phyloP scores from a whole-genome alignment of 345 rosid genomes.

The Lumnitzera littorea region DNA sequence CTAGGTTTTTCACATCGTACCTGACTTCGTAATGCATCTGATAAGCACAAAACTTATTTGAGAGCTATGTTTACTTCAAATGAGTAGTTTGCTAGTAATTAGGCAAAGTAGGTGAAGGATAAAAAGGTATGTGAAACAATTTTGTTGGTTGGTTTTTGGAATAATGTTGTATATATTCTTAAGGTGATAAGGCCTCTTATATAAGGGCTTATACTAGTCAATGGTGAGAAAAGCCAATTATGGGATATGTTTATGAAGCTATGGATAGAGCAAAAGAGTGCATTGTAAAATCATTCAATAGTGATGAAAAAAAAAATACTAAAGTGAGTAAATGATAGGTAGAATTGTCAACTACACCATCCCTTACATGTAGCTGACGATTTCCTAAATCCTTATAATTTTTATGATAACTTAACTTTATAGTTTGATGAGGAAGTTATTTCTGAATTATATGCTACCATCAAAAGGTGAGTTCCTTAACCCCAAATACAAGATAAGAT shows the following conservation, averaged over 20 bases:
- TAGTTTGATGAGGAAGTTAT: too few species aligned
- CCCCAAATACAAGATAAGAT: too few species aligned
- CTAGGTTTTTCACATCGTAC: neutral
- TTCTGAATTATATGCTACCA: too few species aligned
- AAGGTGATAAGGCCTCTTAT: constrained; percentile 8
- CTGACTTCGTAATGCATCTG: neutral
- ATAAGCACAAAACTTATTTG: neutral
- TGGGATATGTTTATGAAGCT: constrained; percentile 13
- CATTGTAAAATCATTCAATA: too few species aligned
- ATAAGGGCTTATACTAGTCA: constrained; percentile 5
- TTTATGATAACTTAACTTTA: too few species aligned
- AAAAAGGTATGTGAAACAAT: neutral
- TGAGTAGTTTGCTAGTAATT: constrained; percentile 3
- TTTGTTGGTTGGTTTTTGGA: neutral
- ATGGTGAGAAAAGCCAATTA: constrained; percentile 9
- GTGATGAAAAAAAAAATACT: too few species aligned
- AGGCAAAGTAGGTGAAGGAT: constrained; percentile 1
- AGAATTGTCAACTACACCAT: too few species aligned
- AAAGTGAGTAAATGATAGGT: too few species aligned
- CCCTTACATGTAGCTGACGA: too few species aligned
- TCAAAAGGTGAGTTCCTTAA: too few species aligned
- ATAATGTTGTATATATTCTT: constrained; percentile 1
- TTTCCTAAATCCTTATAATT: too few species aligned
- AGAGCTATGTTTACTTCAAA: constrained; percentile 1
- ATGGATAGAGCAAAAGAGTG: neutral